A percentile compares a stretch with the other conserved stretches of the same genome.
phyloP scores from a whole-genome alignment of 331 rosid genomes.

The Cydonia oblonga region DNA sequence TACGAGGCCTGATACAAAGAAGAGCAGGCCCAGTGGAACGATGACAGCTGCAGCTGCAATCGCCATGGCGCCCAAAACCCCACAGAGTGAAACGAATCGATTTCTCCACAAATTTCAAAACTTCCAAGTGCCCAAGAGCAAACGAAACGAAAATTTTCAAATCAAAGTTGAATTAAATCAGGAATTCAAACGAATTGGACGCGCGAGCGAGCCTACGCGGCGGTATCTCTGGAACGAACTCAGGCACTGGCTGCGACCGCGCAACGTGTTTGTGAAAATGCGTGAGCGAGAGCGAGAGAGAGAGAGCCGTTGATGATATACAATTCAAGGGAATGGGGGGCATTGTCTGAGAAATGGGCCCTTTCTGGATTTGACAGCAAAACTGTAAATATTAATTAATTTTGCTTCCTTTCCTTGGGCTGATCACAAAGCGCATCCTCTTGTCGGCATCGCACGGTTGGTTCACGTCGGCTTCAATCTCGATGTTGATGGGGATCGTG shows the following conservation, averaged over 20 bases:
- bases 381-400: not conserved
- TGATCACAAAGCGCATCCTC: not conserved
- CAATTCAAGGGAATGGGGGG: not conserved
- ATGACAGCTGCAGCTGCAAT: slow-evolving; percentile 67
- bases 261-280: not conserved
- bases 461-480: not conserved
- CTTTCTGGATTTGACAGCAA: not conserved
- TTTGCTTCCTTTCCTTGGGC: not conserved
- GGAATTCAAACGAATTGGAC: not conserved
- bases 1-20: slow-evolving; percentile 76
- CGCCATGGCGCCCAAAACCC: slow-evolving; percentile 49
- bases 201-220: not conserved
- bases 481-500: not conserved
- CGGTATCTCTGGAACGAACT: not conserved
- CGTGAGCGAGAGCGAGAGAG: not conserved
- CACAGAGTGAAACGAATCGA: not conserved
- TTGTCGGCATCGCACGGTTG: not conserved
- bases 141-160: not conserved
- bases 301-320: not conserved
- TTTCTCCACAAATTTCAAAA: not conserved
- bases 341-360: not conserved
- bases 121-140: not conserved
- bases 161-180: not conserved
- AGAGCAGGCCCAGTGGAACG: slow-evolving; percentile 74
- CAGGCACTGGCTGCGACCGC: not conserved